Evolutionary conservation across 2,329 filamentous ascomycete genomes (phyloP).

Genomic region (Nemania serpens): DNA sequence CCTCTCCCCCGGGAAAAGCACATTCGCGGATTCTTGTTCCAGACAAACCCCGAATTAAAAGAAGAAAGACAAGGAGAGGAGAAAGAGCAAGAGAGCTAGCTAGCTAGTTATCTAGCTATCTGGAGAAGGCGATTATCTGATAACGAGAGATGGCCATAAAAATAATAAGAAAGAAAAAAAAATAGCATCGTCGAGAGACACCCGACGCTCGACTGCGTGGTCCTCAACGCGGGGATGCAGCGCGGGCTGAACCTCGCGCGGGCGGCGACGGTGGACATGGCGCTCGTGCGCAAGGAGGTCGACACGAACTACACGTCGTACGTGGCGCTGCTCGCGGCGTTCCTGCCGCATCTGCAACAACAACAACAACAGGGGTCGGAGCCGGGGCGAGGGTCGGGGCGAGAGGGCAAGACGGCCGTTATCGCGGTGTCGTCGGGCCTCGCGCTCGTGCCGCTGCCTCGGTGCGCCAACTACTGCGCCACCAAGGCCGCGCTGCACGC

Average conservation of each 20-base stretch:
- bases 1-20: too few relatives aligned
- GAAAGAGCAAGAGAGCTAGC: too few relatives aligned
- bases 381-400: too few relatives aligned
- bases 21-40: too few relatives aligned
- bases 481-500: slow-evolving; percentile 58
- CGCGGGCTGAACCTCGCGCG: slow-evolving; percentile 51
- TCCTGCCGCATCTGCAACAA: slow-evolving; percentile 50
- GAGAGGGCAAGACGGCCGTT: slow-evolving; percentile 30
- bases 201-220: slow-evolving; percentile 58
- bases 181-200: slow-evolving; percentile 45
- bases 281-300: slow-evolving; percentile 47
- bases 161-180: background rate
- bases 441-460: slow-evolving; percentile 51
- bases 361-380: too few relatives aligned
- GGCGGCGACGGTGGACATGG: slow-evolving; percentile 45
- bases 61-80: too few relatives aligned
- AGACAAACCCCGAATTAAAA: too few relatives aligned
- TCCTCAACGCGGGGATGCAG: slow-evolving; percentile 64
- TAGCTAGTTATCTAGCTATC: too few relatives aligned
- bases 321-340: slow-evolving; percentile 49
- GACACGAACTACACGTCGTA: slow-evolving; percentile 54
- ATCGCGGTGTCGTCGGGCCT: slow-evolving; percentile 50
- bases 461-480: slow-evolving; percentile 56
- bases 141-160: too few relatives aligned
- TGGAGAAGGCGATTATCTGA: too few relatives aligned